phyloP scores from a whole-genome alignment of 208 protist genomes.

The Trichomonas tenax region DNA sequence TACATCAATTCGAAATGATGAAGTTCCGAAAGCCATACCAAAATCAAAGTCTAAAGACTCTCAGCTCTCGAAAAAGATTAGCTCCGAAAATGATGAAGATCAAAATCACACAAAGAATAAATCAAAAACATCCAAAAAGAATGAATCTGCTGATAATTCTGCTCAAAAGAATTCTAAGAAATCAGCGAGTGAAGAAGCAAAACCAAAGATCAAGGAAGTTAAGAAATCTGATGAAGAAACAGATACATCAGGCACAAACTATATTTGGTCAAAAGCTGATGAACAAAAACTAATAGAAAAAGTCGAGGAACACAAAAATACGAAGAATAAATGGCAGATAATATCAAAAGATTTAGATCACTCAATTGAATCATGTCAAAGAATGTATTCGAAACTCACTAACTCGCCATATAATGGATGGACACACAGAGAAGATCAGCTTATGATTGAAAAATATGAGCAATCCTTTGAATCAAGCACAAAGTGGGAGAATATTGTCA shows the following conservation, averaged over 20 bases:
- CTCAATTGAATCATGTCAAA: background rate
- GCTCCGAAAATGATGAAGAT: background rate
- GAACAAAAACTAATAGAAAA: background rate
- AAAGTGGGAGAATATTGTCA: background rate
- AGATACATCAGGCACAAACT: background rate
- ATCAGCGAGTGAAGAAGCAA: background rate
- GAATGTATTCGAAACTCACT: background rate
- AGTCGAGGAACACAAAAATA: background rate
- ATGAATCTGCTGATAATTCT: too few species aligned
- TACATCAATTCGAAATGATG: too few species aligned
- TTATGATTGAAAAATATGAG: background rate
- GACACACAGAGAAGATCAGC: background rate
- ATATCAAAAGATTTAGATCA: background rate
- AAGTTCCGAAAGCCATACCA: too few species aligned
- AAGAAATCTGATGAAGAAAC: too few species aligned
- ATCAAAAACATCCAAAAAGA: too few species aligned
- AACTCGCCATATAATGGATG: background rate
- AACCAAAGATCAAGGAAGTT: background rate
- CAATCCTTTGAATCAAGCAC: background rate
- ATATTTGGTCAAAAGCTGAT: background rate
- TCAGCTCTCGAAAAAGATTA: too few species aligned
- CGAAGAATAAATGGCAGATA: background rate
- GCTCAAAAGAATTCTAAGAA: too few species aligned
- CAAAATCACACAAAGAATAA: too few species aligned
- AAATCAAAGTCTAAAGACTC: too few species aligned